Conservation (phyloP, 2,329 filamentous ascomycete species). For the Ophiobolus disseminans region DNA sequence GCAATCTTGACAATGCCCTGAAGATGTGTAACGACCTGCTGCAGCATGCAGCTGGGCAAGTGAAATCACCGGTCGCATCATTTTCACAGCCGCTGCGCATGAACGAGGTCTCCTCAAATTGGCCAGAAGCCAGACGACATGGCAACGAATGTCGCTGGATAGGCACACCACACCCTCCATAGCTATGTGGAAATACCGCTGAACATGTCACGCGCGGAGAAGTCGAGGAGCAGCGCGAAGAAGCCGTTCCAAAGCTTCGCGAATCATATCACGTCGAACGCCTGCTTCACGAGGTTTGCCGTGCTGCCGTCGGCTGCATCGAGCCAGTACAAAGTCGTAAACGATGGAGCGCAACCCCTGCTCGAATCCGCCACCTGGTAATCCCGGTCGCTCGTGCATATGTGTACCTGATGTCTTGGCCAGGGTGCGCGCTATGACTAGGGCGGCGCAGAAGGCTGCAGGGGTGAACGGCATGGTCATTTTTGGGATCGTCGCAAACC, state of each 20-base stretch:
- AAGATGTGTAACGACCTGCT: conserved; percentile 11
- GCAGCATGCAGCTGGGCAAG: neutral
- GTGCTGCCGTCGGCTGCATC: conserved; percentile 8
- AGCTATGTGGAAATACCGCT: too few relatives aligned
- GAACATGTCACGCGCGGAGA: conserved; percentile 10
- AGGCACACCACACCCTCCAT: too few relatives aligned
- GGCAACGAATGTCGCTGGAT: too few relatives aligned
- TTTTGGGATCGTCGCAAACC: conserved; percentile 39
- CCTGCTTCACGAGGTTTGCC: conserved; percentile 3
- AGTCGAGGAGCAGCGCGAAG: conserved; percentile 10
- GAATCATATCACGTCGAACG: conserved; percentile 24
- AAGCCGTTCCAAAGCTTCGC: conserved; percentile 8
- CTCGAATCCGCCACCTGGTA: conserved; percentile 24
- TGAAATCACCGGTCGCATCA: neutral
- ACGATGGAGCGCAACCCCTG: conserved; percentile 26
- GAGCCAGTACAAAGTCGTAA: conserved; percentile 29
- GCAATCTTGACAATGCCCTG: conserved; percentile 4
- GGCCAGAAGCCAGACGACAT: too few relatives aligned
- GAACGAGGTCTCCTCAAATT: neutral
- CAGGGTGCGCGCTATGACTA: conserved; percentile 26
- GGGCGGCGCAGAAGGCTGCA: conserved; percentile 29
- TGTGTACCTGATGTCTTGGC: conserved; percentile 29
- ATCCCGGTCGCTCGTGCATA: conserved; percentile 30
- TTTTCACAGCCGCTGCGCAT: neutral
- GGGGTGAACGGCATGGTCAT: conserved; percentile 31